Evolutionary conservation across 2,329 filamentous ascomycete genomes (phyloP), one percentile per base, ranked within the genome.

Genomic region (Trichophaea hybrida): DNA sequence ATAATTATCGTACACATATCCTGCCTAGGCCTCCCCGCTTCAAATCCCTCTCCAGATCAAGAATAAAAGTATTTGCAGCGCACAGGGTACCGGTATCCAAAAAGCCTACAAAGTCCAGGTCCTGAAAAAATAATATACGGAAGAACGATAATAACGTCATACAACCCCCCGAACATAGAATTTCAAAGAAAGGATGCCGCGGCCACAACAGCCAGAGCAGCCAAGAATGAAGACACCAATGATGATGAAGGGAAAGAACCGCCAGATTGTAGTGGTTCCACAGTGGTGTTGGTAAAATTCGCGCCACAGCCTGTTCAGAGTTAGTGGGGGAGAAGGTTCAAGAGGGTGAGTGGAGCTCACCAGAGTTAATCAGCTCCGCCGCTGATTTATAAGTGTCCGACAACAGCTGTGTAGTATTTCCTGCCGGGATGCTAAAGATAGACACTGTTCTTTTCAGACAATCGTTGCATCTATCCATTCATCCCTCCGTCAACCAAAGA

Each of bases 401-500:
- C 51, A 97, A 78, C 6, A 82, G 79, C 66, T 86, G 81, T 2
- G 75, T 78, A 38, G 80, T 75, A 67, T 89, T 81, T 12, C 78
- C 76, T 0, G 86, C 82, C 34, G 84, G 84, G 0, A 79, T 73
- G 57, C 85, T 82, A 72, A 86, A 96, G 15, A 94, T 79, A 32
- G 77, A 77, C 88, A 97, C 94, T 4, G 86, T 91, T 62, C 86
- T 76, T 69, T 83, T 77, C 48, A 93, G 76, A 71, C 93, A 97
- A 44, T 74, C 74, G 67, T 80, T 83, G 74, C 93, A 98, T 0
- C 64, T 66, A 56, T 43, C 24, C 24, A 24, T 58, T n/a, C 53
- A 32, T 62, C 55, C 60, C 35, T 37, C 31, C 5, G n/a, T 31
- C 7, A 54, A 7, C 24, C 35, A 17, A 40, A 31, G 17, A 46